Percentiles rank a stretch among this genome's conserved stretches.
Conservation (phyloP, 805 yeast species). For the Kazachstania psychrophila region DNA sequence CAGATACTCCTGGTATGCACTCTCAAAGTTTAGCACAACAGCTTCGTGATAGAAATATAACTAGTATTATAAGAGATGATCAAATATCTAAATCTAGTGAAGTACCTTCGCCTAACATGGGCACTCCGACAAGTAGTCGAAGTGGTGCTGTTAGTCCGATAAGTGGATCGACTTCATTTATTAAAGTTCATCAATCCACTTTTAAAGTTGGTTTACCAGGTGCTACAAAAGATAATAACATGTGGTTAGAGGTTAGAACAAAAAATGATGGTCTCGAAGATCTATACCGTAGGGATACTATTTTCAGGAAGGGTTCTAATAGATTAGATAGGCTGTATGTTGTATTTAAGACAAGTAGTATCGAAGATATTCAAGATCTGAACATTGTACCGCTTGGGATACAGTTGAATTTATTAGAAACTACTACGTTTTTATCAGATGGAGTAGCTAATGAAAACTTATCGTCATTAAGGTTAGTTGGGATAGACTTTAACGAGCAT, state of each 20-base stretch:
- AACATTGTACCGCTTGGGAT: constrained; percentile 12
- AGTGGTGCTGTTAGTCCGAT: background rate
- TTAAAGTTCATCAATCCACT: constrained; percentile 10
- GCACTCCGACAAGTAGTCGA: background rate
- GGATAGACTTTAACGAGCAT: constrained; percentile 5
- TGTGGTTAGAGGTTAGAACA: constrained; percentile 24
- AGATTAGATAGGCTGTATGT: constrained; percentile 19
- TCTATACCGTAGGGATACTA: constrained; percentile 17
- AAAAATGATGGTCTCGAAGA: constrained; percentile 11
- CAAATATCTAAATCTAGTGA: no score
- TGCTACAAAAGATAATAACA: constrained; percentile 5
- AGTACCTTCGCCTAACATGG: no score
- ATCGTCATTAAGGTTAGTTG: constrained; percentile 22
- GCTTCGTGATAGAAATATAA: background rate
- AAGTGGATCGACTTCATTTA: background rate
- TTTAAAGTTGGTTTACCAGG: constrained; percentile 17
- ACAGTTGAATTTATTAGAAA: constrained; percentile 24
- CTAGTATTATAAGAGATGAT: background rate
- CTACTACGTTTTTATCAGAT: constrained; percentile 23
- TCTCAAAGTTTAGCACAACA: constrained; percentile 1
- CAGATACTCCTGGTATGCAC: background rate
- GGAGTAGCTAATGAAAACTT: constrained; percentile 25
- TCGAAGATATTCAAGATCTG: constrained; percentile 6
- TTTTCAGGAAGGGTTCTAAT: constrained; percentile 19
- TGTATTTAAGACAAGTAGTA: constrained; percentile 8